Conservation (phyloP, 73 alveolate genomes). For the Stentor coeruleus region DNA sequence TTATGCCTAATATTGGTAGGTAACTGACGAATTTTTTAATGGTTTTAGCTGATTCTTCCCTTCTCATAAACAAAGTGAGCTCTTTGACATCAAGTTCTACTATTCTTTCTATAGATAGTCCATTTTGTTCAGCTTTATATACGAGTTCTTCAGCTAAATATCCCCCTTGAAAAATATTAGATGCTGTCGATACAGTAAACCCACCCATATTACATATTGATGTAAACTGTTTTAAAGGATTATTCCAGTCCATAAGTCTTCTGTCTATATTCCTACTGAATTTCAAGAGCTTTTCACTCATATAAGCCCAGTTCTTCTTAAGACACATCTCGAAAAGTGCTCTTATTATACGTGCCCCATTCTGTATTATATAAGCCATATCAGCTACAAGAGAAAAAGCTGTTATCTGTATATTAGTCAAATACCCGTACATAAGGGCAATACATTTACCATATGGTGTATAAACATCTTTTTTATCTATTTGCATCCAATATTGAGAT, state of each 20-base stretch:
- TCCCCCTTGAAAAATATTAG: conserved; percentile 70
- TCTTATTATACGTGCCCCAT: conserved; percentile 94
- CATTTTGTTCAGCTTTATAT: conserved; percentile 56
- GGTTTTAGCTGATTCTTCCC: conserved; percentile 25
- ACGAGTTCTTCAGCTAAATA: conserved; percentile 71
- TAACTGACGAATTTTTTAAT: conserved; percentile 38
- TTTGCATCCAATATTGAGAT: conserved; percentile 38
- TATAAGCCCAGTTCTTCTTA: conserved; percentile 77
- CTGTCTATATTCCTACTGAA: conserved; percentile 84
- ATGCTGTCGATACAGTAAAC: conserved; percentile 47
- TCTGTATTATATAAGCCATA: conserved; percentile 86
- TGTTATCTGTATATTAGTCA: conserved; percentile 58
- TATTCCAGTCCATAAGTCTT: conserved; percentile 76
- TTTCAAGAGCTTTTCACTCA: conserved; percentile 73
- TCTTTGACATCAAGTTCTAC: conserved; percentile 53
- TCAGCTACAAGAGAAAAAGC: conserved; percentile 88
- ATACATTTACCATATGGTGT: conserved; percentile 88
- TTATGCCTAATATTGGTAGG: conserved; percentile 90
- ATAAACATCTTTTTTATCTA: conserved; percentile 46
- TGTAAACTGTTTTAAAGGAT: conserved; percentile 89
- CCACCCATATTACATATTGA: conserved; percentile 67
- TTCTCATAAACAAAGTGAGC: conserved; percentile 46
- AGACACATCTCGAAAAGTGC: conserved; percentile 94
- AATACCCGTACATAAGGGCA: conserved; percentile 80
- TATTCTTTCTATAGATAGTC: conserved; percentile 58